Evolutionary conservation across 768 basidiomycete genomes (phyloP).

Genomic region (Suillus luteus): DNA sequence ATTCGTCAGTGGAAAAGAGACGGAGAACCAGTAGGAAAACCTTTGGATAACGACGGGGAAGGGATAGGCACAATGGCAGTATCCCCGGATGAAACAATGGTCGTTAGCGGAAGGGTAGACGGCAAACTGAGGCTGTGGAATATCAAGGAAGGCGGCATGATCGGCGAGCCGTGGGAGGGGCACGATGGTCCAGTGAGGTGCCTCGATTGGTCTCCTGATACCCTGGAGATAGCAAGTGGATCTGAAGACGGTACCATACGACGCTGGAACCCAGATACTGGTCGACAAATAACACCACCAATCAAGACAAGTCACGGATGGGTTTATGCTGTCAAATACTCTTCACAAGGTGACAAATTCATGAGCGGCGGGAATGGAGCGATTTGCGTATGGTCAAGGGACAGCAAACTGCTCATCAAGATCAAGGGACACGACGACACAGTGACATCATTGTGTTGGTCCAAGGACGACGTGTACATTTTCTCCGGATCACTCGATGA

Average conservation of each 20-base stretch:
- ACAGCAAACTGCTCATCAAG: neutral
- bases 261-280: constrained; percentile 16
- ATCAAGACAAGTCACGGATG: neutral
- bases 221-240: constrained; percentile 17
- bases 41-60: neutral
- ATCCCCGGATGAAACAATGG: neutral
- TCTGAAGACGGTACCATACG: constrained; percentile 1
- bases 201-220: constrained; percentile 19
- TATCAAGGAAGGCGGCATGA: neutral
- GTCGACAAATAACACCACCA: neutral
- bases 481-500: rapidly evolving
- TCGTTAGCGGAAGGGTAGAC: neutral
- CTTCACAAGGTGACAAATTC: neutral
- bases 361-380: neutral
- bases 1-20: neutral
- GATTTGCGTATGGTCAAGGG: neutral
- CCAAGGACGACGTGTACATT: neutral
- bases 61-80: neutral
- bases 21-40: neutral
- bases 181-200: constrained; percentile 2
- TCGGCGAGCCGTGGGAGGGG: neutral
- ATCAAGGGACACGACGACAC: neutral
- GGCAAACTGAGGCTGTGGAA: neutral
- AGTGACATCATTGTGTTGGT: neutral
- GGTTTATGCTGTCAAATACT: neutral